Evolutionary conservation across 1,284 basidiomycete species (phyloP).

Genomic region (Apiotrichum brassicae): DNA sequence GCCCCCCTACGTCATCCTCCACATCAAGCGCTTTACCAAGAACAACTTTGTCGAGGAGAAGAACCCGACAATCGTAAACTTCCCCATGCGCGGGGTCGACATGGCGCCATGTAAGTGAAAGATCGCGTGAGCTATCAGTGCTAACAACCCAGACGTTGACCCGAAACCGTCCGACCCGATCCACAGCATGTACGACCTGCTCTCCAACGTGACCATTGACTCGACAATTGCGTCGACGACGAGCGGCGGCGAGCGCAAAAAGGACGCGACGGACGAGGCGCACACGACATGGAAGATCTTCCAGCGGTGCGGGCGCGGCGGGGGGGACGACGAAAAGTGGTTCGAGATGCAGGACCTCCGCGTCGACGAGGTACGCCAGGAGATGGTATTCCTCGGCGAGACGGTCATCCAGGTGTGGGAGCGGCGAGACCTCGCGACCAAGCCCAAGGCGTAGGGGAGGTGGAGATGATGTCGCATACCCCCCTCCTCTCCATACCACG

Average conservation of each 20-base stretch:
- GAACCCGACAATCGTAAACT: slow-evolving; percentile 97
- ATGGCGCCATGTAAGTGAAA: slow-evolving; percentile 70
- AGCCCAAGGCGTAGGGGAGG: no score
- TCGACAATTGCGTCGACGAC: slow-evolving; percentile 75
- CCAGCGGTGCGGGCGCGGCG: slow-evolving; percentile 63
- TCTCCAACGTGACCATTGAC: slow-evolving; percentile 92
- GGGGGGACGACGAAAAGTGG: slow-evolving; percentile 85
- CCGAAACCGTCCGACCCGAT: slow-evolving; percentile 54
- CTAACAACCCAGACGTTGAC: slow-evolving; percentile 62
- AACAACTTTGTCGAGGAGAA: slow-evolving; percentile 98
- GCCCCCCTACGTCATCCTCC: slow-evolving; percentile 87
- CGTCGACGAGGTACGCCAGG: slow-evolving; percentile 87
- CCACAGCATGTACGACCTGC: slow-evolving; percentile 79
- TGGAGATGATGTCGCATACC: no score
- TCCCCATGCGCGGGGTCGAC: slow-evolving; percentile 86
- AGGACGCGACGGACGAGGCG: slow-evolving; percentile 29
- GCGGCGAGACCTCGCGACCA: slow-evolving; percentile 37
- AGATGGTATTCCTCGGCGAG: slow-evolving; percentile 98
- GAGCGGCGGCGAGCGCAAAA: slow-evolving; percentile 25
- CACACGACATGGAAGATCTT: slow-evolving; percentile 73
- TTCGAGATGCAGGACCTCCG: slow-evolving; percentile 95
- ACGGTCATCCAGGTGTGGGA: slow-evolving; percentile 75
- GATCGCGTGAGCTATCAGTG: neutral
- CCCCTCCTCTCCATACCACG: no score
- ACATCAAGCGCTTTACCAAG: slow-evolving; percentile 97